Evolutionary conservation across 768 basidiomycete genomes (phyloP), one percentile per base, ranked within the genome.

Genomic region (Mycena leptocephala): DNA sequence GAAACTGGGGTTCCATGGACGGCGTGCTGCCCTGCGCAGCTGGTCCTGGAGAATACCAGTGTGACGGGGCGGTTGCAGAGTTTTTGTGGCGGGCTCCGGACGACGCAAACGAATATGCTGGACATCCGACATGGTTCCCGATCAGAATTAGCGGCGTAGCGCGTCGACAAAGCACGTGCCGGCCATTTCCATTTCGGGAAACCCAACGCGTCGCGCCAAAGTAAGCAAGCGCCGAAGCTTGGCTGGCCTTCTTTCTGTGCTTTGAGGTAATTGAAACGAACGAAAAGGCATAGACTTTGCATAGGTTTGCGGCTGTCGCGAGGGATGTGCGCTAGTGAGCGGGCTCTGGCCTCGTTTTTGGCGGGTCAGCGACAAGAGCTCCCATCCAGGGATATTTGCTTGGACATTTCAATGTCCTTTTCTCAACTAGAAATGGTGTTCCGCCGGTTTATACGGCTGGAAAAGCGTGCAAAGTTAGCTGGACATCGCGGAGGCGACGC

Each of bases 1-100:
- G 81, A 97, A 94, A 76, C 92, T 91, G 59, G 98, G 98, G 63
- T 90, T 91, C 93, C 96, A 96, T 90, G 96, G 96, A 43, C 92
- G 90, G 61, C 92, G 91, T 78, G 93, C 91, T 41, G 94, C 85
- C 82, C 94, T 92, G 75, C 95, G 91, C 72, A 95, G 89, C 80
- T 94, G 93, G 79, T 96, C 95, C 83, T 96, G 95, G 30, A 96
- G 87, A 63, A 96, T 90, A 41, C 95, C 94, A 1, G 89, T 85
- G 81, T 95, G 93, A 62, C 93, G 82, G 33, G 83, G 81, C n/a
- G 81, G 53, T 59, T 85, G 79, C 26, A 80, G 81, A 28, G 86
- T 82, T 51, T 85, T 76, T 58, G 76, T 59, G 28, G 66, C 41
- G 75, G 79, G 51, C 10, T 84, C 85, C 28, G 90, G 90, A 55